These are phyloP conservation scores for Chlorella variabilis DNA, from an alignment of 163 green algal species.

Conservation along the genomic window DNA sequence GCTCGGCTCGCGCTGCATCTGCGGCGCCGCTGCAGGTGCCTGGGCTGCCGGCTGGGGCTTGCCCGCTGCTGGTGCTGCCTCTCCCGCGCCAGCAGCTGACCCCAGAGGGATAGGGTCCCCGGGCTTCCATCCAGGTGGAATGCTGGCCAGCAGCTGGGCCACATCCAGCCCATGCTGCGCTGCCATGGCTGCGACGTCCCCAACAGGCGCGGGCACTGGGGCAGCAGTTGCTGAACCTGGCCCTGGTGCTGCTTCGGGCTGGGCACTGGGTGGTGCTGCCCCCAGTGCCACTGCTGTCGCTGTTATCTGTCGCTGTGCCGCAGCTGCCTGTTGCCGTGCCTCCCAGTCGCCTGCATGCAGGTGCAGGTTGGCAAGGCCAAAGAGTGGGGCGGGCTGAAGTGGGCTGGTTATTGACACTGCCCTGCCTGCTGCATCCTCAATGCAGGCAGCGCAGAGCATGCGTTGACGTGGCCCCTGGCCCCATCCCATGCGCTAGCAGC, in stretches of 20 bases:
- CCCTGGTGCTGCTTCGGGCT: no score
- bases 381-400: no score
- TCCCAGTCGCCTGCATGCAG: constrained; percentile 22
- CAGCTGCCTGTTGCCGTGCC: neutral
- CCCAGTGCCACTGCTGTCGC: neutral
- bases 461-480: no score
- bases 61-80: neutral
- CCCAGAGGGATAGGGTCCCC: constrained; percentile 29
- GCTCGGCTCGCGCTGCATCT: neutral
- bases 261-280: no score
- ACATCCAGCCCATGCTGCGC: constrained; percentile 19
- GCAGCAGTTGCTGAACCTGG: neutral
- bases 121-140: constrained; percentile 52
- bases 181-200: constrained; percentile 1
- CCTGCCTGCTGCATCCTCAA: no score
- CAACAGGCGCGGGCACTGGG: neutral
- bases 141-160: constrained; percentile 38
- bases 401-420: no score
- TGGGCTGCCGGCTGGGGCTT: neutral
- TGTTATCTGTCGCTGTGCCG: neutral
- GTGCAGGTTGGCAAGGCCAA: no score
- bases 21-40: neutral
- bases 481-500: no score
- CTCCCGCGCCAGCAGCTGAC: neutral
- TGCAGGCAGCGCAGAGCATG: no score